A percentile compares a stretch with the other conserved stretches of the same genome.
Conservation (phyloP, 1,284 basidiomycete species). For the Cerioporus squamosus region DNA sequence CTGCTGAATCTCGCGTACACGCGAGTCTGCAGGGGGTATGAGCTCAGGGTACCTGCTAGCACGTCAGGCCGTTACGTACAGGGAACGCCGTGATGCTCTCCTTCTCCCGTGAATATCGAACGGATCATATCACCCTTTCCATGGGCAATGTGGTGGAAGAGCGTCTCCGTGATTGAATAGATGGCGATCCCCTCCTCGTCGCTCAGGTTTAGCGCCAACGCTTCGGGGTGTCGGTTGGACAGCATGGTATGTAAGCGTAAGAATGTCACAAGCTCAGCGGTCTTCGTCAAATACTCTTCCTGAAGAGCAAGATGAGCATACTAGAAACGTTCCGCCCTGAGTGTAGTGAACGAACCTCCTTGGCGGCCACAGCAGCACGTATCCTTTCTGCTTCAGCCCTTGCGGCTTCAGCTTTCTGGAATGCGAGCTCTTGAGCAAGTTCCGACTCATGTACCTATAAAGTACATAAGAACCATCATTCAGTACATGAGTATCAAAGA, state of each 20-base stretch:
- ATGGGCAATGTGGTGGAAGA: constrained; percentile 58
- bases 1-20: constrained; percentile 59
- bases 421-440: constrained; percentile 54
- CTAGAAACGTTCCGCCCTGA: neutral
- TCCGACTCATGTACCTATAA: constrained; percentile 67
- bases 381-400: constrained; percentile 57
- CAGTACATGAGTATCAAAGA: constrained; percentile 8
- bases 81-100: constrained; percentile 59
- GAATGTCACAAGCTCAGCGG: constrained; percentile 63
- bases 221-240: constrained; percentile 47
- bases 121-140: constrained; percentile 53
- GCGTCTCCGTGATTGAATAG: constrained; percentile 51
- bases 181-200: constrained; percentile 59
- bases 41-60: neutral
- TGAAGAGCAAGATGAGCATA: constrained; percentile 30
- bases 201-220: constrained; percentile 48
- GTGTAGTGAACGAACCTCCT: constrained; percentile 53
- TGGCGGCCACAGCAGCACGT: constrained; percentile 56
- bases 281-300: constrained; percentile 43
- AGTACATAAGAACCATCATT: constrained; percentile 5
- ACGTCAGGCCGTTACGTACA: constrained; percentile 47
- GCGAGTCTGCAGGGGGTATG: constrained; percentile 47
- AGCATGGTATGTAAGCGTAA: constrained; percentile 68
- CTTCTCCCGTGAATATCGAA: constrained; percentile 58
- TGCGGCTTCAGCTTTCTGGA: constrained; percentile 57